phyloP scores from a whole-genome alignment of 163 green algal species.

The Trebouxia gelatinosa region DNA sequence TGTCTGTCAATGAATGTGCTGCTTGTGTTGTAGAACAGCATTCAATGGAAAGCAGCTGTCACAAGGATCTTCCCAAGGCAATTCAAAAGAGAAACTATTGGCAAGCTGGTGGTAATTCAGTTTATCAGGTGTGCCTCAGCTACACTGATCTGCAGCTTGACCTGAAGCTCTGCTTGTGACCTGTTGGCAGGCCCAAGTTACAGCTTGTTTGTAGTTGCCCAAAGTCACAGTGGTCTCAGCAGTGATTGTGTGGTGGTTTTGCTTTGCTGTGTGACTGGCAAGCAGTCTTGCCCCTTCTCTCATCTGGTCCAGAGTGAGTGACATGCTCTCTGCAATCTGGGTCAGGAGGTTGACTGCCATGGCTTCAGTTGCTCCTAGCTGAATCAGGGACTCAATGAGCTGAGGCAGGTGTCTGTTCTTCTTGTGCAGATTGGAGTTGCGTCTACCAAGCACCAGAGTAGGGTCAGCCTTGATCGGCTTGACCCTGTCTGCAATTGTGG shows the following conservation, averaged over 20 bases:
- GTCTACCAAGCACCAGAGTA: neutral
- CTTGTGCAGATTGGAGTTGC: slow-evolving; percentile 14
- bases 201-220: slow-evolving; percentile 8
- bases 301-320: slow-evolving; percentile 6
- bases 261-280: slow-evolving; percentile 13
- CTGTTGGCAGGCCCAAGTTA: neutral
- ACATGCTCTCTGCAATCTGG: slow-evolving; percentile 10
- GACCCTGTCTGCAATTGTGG: slow-evolving; percentile 6
- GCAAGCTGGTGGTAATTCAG: neutral
- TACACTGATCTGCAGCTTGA: slow-evolving; percentile 2
- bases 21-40: slow-evolving; percentile 19
- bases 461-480: slow-evolving; percentile 12
- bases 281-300: slow-evolving; percentile 17
- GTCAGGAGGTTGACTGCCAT: slow-evolving; percentile 1
- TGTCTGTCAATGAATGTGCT: neutral
- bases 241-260: neutral
- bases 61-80: slow-evolving; percentile 10
- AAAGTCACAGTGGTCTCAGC: slow-evolving; percentile 3
- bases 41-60: neutral
- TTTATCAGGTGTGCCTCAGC: slow-evolving; percentile 20
- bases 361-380: no score
- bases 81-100: slow-evolving; percentile 3
- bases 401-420: slow-evolving; percentile 15
- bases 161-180: neutral
- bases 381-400: no score